These are phyloP conservation scores for Clohesyomyces aquaticus DNA, from an alignment of 495 filamentous ascomycete genomes.

Conservation along the genomic window DNA sequence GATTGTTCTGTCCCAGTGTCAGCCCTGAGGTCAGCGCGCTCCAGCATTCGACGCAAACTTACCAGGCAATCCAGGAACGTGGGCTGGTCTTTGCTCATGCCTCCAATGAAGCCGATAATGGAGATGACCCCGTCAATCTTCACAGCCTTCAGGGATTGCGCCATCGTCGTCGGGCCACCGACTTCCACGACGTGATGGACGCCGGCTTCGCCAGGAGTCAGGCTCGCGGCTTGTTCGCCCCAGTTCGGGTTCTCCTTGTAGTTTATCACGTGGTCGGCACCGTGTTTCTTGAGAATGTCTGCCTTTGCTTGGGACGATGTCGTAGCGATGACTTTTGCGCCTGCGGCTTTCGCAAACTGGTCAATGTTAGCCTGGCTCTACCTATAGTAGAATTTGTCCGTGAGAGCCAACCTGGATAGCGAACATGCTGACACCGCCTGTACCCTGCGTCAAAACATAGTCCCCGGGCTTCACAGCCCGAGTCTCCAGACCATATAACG, in stretches of 20 bases:
- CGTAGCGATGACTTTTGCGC: conserved; percentile 79
- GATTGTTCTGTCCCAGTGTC: conserved; percentile 28
- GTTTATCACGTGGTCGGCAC: conserved; percentile 68
- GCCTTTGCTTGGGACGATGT: conserved; percentile 62
- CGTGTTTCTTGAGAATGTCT: conserved; percentile 87
- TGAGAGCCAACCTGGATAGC: conserved; percentile 62
- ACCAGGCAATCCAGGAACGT: conserved; percentile 45
- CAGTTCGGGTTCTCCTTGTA: conserved; percentile 52
- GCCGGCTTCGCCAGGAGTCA: conserved; percentile 52
- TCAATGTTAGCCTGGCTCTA: not conserved
- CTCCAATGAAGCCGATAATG: conserved; percentile 51
- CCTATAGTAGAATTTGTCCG: too few relatives aligned
- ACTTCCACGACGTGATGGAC: conserved; percentile 64
- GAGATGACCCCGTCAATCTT: conserved; percentile 51
- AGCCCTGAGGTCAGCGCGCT: not conserved
- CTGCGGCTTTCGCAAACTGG: conserved; percentile 81
- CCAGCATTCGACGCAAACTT: not conserved
- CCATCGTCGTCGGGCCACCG: conserved; percentile 50
- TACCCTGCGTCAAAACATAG: conserved; percentile 76
- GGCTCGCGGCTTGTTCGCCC: conserved; percentile 52
- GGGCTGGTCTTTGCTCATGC: conserved; percentile 44
- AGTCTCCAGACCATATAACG: conserved; percentile 66
- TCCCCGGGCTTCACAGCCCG: conserved; percentile 68
- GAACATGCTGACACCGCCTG: conserved; percentile 80
- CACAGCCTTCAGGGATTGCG: conserved; percentile 47